A percentile compares a stretch with the other conserved stretches of the same genome.
Evolutionary conservation across 371 early-diverging fungal species (phyloP).

Genomic region (Apophysomyces elegans): DNA sequence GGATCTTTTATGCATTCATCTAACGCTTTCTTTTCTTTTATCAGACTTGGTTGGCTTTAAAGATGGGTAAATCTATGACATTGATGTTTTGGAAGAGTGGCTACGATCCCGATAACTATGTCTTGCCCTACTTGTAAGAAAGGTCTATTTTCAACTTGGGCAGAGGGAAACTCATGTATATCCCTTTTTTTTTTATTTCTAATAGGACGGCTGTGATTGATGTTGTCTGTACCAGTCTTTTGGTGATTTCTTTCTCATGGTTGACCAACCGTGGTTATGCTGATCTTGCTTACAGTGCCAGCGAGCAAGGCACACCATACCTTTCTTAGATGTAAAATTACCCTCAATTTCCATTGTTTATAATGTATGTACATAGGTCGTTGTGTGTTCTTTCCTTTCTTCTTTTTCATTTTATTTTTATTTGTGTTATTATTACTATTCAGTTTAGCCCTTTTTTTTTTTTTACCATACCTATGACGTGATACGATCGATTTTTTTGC

Average conservation of each 20-base stretch:
- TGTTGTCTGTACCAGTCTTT: constrained; percentile 60
- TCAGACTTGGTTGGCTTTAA: constrained; percentile 49
- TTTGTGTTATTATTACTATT: neutral
- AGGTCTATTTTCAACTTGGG: neutral
- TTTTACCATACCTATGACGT: too few species aligned
- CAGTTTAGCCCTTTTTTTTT: neutral
- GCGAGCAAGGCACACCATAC: neutral
- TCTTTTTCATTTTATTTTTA: neutral
- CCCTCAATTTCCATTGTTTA: neutral
- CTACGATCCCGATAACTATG: constrained; percentile 86
- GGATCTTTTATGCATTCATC: too few species aligned
- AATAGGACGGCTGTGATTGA: constrained; percentile 64
- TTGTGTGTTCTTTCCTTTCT: neutral
- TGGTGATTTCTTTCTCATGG: constrained; percentile 54
- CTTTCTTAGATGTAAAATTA: constrained; percentile 5
- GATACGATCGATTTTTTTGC: too few species aligned
- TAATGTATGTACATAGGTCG: constrained; percentile 2
- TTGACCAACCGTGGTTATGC: constrained; percentile 32
- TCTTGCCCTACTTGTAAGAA: constrained; percentile 76
- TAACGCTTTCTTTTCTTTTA: neutral
- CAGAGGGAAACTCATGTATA: constrained; percentile 15
- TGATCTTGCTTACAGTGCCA: constrained; percentile 21
- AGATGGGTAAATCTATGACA: constrained; percentile 65
- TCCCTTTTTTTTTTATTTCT: neutral
- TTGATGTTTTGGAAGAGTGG: constrained; percentile 67